Base-by-base conservation (phyloP, 371 early-diverging fungal genomes). In the Synchytrium microbalum region DNA sequence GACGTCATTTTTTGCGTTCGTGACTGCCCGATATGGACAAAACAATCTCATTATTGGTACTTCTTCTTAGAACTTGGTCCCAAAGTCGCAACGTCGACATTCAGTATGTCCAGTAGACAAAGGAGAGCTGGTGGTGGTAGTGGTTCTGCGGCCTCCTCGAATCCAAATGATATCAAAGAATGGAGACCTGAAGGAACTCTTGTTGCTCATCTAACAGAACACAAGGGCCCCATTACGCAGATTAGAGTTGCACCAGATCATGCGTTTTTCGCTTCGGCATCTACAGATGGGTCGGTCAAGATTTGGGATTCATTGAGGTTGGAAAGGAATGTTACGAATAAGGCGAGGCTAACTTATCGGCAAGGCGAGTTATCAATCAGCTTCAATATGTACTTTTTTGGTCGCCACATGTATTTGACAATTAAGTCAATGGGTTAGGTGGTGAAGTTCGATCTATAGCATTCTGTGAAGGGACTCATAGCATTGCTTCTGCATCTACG, bases 231-330 rank as follows among this genome's bases (percentile, higher is more conserved):
- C 0, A 79, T 95, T 16, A 91, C 88, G 61, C 84, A 87, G 54
- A 67, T 93, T 0, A 79, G 77, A 1, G 80, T 91, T 2, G 80
- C 91, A 2, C 87, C 86, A 26, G 91, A 92, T 72, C 84, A 88
- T 65, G 73, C 77, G 2, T 84, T 91, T 64, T 93, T 95, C 81
- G 92, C 86, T 2, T 82, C 92, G 0, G 86, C 89, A 60, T 88
- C 91, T 1, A 88, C 89, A 56, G 94, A 94, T 70, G 92, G 91
- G 8, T 84, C 90, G 0, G 83, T 94, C 29, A 89, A 88, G 67
- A 81, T 94, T 31, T 95, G 93, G 89, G 96, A 95, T 69, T 87
- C 85, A 38, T 75, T 76, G 1, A 79, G 92, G 19, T 72, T 94
- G 24, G 91, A 92, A 61, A 84, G 85, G 58, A 91, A 90, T 63